Percentiles rank a stretch among this genome's conserved stretches.
phyloP scores from a whole-genome alignment of 1,284 basidiomycete species.

The Hemileccinum hortonii region DNA sequence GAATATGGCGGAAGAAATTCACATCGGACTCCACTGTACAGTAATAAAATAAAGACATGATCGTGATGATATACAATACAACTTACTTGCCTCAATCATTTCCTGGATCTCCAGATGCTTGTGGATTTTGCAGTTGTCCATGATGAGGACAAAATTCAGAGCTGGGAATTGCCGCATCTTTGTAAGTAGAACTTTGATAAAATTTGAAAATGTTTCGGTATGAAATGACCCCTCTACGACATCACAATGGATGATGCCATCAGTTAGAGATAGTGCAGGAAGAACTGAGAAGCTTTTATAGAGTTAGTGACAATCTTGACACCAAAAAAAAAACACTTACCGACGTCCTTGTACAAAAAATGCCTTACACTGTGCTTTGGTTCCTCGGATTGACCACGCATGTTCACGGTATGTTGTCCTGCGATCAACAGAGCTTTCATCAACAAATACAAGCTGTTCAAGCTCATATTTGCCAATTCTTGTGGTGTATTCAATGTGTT shows the following conservation, averaged over 20 bases:
- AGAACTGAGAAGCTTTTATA: constrained; percentile 19
- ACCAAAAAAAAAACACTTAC: constrained; percentile 14
- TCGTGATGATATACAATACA: too few relatives aligned
- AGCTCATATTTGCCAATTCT: constrained; percentile 25
- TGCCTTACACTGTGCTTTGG: constrained; percentile 12
- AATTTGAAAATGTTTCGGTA: constrained; percentile 5
- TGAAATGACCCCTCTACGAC: constrained; percentile 26
- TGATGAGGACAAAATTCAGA: constrained; percentile 8
- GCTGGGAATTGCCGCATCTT: constrained; percentile 29
- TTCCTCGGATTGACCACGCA: constrained; percentile 25
- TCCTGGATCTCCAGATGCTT: constrained; percentile 1
- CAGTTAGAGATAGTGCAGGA: constrained; percentile 20
- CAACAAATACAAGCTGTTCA: constrained; percentile 24
- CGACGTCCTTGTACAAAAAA: constrained; percentile 22
- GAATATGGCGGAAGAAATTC: not conserved
- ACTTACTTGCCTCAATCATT: not conserved
- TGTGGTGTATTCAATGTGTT: constrained; percentile 17
- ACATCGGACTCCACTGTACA: not conserved
- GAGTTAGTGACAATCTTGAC: not conserved
- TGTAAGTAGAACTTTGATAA: constrained; percentile 30
- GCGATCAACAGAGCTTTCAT: constrained; percentile 17
- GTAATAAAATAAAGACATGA: not conserved
- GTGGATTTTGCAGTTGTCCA: constrained; percentile 17
- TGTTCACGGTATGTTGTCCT: constrained; percentile 4
- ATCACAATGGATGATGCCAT: constrained; percentile 29